A percentile compares a stretch with the other conserved stretches of the same genome.
These are phyloP conservation scores for Fragilariopsis cylindrus DNA, from an alignment of 108 stramenopile genomes.

Conservation along the genomic window DNA sequence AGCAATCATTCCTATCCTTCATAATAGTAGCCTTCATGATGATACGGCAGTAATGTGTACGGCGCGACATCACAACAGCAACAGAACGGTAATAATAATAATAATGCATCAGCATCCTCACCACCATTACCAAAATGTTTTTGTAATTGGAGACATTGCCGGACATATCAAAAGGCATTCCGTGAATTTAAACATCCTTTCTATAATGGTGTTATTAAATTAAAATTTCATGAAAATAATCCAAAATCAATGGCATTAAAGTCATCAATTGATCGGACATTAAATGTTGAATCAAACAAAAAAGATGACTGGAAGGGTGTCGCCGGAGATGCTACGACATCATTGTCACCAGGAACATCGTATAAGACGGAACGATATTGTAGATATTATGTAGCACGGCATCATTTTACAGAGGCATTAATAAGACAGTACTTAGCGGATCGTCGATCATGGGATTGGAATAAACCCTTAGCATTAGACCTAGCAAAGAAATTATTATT, in stretches of 20 bases:
- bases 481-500: constrained; percentile 44
- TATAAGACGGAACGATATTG: constrained; percentile 14
- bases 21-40: background rate
- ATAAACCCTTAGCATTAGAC: constrained; percentile 35
- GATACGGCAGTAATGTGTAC: background rate
- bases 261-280: constrained; percentile 41
- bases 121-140: constrained; percentile 42
- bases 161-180: constrained; percentile 51
- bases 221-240: constrained; percentile 34
- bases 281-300: constrained; percentile 33
- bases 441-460: constrained; percentile 43
- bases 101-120: background rate
- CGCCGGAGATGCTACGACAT: background rate
- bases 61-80: background rate
- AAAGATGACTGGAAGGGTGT: constrained; percentile 46
- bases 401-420: constrained; percentile 47
- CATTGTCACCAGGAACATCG: background rate
- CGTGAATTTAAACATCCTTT: constrained; percentile 40
- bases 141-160: constrained; percentile 54
- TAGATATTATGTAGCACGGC: constrained; percentile 47
- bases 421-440: constrained; percentile 35
- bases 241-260: constrained; percentile 43
- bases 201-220: constrained; percentile 49
- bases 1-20: background rate
- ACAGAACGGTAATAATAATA: background rate